phyloP scores from a whole-genome alignment of 1,284 basidiomycete species.

The Flammula alnicola region DNA sequence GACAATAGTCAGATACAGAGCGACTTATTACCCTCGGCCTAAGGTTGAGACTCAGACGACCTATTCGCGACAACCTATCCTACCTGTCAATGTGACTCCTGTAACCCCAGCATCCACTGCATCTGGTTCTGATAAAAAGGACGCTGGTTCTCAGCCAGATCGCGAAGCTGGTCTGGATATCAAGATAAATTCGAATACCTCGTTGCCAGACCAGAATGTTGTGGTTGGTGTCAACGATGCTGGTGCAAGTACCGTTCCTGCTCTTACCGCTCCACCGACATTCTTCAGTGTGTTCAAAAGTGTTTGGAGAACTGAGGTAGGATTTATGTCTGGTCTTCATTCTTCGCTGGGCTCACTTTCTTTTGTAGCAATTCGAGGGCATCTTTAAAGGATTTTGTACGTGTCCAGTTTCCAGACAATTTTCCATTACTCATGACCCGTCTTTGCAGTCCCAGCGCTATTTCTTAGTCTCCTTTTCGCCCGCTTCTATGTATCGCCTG shows the following conservation, averaged over 20 bases:
- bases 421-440: slow-evolving; percentile 10
- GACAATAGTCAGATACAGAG: slow-evolving; percentile 17
- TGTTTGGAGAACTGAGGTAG: slow-evolving; percentile 17
- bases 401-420: neutral
- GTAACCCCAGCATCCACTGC: neutral
- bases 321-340: too few species aligned
- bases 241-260: neutral
- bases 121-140: neutral
- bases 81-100: neutral
- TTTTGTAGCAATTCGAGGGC: slow-evolving; percentile 13
- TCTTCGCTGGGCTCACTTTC: too few species aligned
- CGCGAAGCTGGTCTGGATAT: slow-evolving; percentile 1
- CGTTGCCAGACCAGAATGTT: too few species aligned
- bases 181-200: too few species aligned
- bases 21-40: slow-evolving; percentile 9
- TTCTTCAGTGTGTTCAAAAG: slow-evolving; percentile 10
- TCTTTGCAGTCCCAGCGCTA: slow-evolving; percentile 2
- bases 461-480: slow-evolving; percentile 15
- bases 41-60: neutral
- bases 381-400: slow-evolving; percentile 16
- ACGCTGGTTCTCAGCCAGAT: neutral
- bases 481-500: slow-evolving; percentile 4
- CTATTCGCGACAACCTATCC: neutral
- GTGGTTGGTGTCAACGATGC: neutral
- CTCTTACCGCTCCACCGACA: slow-evolving; percentile 1